Base-by-base conservation (phyloP, 2,329 filamentous ascomycete genomes). In the Neospermospora avenae region DNA sequence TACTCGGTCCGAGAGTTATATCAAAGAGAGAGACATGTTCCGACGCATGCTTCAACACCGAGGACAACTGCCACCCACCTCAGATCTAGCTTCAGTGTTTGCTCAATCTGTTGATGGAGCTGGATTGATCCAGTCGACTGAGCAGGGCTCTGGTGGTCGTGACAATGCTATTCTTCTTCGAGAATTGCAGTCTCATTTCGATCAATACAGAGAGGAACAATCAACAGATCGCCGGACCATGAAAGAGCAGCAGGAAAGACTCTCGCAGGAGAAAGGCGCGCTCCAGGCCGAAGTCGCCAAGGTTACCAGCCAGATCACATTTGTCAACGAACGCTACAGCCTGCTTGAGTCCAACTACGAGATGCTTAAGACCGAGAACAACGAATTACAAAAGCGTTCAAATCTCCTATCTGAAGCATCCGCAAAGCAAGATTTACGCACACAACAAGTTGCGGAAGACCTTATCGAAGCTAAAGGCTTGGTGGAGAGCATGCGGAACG, bases 1-100 rank as follows among this genome's bases (percentile, higher is more conserved):
- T 45, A 86, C 89, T 31, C 90, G 93, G 59, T 90, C 92, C 65
- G 91, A 96, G 77, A 96, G 91, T 73, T 96, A 96, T 74, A 91
- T 95, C 72, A 91, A 92, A 69, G 95, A 99, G 77, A 88, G 95
- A 63, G 93, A 99, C 72, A 97, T 97, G 85, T 98, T 97, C 86
- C 87, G 93, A 22, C 91, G 93, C 55, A 93, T 98, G 79, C 83
- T 97, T 31, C 90, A 93, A 67, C 90, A 95, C 63, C 82, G 86
- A 60, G 84, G 85, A 18, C 83, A 85, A 60, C 60, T 82, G 74
- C 86, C 76, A 73, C 80, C 71, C 70, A 82, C 71, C 72, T 83
- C 72, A 13, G 88, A 92, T 62, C 78, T 88, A 44, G 81, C 83
- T 16, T 87, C 87, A 1, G 80, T 86, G 53, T 87, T 96, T 70